A percentile compares a stretch with the other conserved stretches of the same genome.
phyloP scores from a whole-genome alignment of 805 yeast genomes.

The Candida parachauliodes region DNA sequence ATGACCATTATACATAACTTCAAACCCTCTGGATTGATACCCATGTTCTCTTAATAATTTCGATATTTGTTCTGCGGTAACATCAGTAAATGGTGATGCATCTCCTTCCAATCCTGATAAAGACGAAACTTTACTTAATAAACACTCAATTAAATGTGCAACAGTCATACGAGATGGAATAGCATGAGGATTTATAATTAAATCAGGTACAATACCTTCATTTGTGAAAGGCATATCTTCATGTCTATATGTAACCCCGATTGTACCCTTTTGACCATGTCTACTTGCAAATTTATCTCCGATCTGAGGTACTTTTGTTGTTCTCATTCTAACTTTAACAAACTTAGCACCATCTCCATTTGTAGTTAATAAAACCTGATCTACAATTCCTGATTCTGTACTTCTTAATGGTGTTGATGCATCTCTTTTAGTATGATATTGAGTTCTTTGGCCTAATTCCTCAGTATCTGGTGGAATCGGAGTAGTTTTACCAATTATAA shows the following conservation, averaged over 20 bases:
- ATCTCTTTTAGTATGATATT: constrained; percentile 96
- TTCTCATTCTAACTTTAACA: constrained; percentile 98
- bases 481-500: constrained; percentile 96
- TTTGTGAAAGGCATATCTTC: constrained; percentile 98
- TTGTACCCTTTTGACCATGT: constrained; percentile 99
- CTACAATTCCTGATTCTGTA: constrained; percentile 97
- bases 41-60: constrained; percentile 91
- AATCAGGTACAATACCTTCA: constrained; percentile 95
- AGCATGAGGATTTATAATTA: constrained; percentile 98
- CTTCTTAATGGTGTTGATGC: constrained; percentile 96
- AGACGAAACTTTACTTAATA: constrained; percentile 90
- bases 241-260: constrained; percentile 97
- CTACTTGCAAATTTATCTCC: constrained; percentile 99
- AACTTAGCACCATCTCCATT: constrained; percentile 98
- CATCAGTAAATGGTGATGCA: constrained; percentile 98
- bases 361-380: constrained; percentile 93
- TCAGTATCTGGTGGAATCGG: constrained; percentile 99
- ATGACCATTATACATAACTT: constrained; percentile 98
- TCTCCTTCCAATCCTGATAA: constrained; percentile 97
- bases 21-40: constrained; percentile 97
- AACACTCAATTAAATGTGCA: constrained; percentile 98
- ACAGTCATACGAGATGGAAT: constrained; percentile 99
- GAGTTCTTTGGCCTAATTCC: constrained; percentile 97
- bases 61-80: constrained; percentile 96
- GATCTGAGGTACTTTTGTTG: constrained; percentile 96